Percentiles rank a stretch among this genome's conserved stretches.
These are phyloP conservation scores for Rhizopogon vesiculosus DNA, from an alignment of 768 basidiomycete genomes.

Conservation along the genomic window DNA sequence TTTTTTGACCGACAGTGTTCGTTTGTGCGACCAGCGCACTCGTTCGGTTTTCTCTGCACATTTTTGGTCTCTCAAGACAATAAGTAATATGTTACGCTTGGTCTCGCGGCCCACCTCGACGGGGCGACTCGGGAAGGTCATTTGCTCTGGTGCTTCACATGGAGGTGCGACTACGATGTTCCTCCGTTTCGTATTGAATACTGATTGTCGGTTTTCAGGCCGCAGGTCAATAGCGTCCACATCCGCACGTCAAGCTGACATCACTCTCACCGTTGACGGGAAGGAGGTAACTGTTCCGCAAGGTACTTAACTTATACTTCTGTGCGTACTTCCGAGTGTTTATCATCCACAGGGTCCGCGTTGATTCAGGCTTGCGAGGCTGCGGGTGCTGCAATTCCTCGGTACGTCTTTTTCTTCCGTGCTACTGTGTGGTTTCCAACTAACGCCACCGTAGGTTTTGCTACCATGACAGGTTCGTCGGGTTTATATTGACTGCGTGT, in stretches of 20 bases:
- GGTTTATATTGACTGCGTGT: slow-evolving; percentile 1
- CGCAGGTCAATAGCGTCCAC: slow-evolving; percentile 63
- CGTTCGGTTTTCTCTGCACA: slow-evolving; percentile 19
- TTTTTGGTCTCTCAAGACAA: slow-evolving; percentile 14
- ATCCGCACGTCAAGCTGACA: slow-evolving; percentile 63
- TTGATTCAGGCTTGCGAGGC: slow-evolving; percentile 95
- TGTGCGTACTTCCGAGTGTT: slow-evolving; percentile 5
- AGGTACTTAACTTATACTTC: slow-evolving; percentile 43
- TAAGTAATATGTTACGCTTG: slow-evolving; percentile 57
- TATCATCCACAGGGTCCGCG: slow-evolving; percentile 65
- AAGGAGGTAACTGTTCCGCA: slow-evolving; percentile 97
- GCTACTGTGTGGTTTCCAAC: slow-evolving; percentile 3
- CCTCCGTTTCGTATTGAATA: neutral
- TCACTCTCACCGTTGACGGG: slow-evolving; percentile 93
- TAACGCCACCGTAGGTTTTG: slow-evolving; percentile 52
- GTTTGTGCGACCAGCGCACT: slow-evolving; percentile 5
- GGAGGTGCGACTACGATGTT: slow-evolving; percentile 20
- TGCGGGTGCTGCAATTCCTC: slow-evolving; percentile 75
- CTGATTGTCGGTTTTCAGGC: slow-evolving; percentile 32
- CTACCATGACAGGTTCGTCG: slow-evolving; percentile 74
- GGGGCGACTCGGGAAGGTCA: slow-evolving; percentile 67
- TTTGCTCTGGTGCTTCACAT: slow-evolving; percentile 34
- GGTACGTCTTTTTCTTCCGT: slow-evolving; percentile 38
- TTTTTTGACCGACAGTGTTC: slow-evolving; percentile 11
- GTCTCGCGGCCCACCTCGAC: slow-evolving; percentile 64